Evolutionary conservation across 2,329 filamentous ascomycete genomes (phyloP).

Genomic region (Trichoderma atrobrunneum): DNA sequence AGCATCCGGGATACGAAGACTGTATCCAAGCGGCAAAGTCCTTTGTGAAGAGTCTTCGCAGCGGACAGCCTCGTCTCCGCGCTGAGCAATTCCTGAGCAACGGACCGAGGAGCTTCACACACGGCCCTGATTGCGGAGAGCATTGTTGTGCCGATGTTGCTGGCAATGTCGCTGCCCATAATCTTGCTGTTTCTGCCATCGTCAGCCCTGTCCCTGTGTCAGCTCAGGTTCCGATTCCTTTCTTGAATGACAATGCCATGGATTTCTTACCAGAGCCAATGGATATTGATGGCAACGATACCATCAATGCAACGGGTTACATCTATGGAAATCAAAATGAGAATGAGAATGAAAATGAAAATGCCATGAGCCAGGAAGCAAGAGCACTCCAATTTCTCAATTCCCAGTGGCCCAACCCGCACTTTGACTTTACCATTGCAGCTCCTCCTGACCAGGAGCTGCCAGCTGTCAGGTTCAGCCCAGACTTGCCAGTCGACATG

Average conservation of each 20-base stretch:
- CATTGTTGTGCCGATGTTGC: neutral
- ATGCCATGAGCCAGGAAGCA: neutral
- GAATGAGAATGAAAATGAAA: neutral
- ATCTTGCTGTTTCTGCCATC: neutral
- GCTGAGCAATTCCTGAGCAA: neutral
- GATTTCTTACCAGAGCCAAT: neutral
- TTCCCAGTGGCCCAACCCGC: neutral
- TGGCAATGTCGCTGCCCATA: neutral
- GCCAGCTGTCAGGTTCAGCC: neutral
- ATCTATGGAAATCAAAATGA: neutral
- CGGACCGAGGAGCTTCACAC: neutral
- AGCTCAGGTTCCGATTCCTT: neutral
- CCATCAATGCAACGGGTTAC: neutral
- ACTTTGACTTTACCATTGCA: neutral
- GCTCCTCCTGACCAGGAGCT: neutral
- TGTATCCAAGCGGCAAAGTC: neutral
- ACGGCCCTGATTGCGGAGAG: neutral
- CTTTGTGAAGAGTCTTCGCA: neutral
- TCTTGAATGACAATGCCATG: neutral
- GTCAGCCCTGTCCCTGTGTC: neutral
- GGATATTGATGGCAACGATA: neutral
- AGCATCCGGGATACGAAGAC: neutral
- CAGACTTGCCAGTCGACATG: neutral
- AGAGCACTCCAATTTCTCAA: neutral
- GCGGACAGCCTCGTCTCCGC: neutral